Evolutionary conservation across 805 yeast species (phyloP), one percentile per base, ranked within the genome.

Genomic region (Candida caryicola): DNA sequence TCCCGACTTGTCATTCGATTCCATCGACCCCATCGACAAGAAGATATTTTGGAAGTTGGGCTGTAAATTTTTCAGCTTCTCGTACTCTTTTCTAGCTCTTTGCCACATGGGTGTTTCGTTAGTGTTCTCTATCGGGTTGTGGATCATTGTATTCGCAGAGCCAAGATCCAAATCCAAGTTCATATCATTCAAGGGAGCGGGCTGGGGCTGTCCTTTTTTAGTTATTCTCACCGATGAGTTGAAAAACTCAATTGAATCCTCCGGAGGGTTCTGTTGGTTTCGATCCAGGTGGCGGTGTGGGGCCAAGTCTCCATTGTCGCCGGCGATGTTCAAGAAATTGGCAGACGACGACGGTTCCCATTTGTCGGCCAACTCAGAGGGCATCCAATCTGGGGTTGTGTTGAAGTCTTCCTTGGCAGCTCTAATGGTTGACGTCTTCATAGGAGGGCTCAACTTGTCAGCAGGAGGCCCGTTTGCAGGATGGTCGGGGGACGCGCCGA

Each of bases 351-450:
- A 33, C 4, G 48, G 44, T 12, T 42, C 50, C 72, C 73, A 68
- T 37, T 56, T 57, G 5, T 60, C 68, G 19, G 51, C 54, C 37
- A 69, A 57, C 27, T 54, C 70, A 9, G 59, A 41, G 0, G 73
- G 73, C 72, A 69, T 68, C 74, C 73, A 68, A 25, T 58, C 60
- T 0, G 72, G 72, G 3, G 73, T 67, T 9, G 40, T 37, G 18
- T 46, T 35, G 16, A 42, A 41, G 8, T 31, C 40, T n/a, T 36
- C 29, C 4, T 29, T 35, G 4, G 39, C 23, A 5, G 29, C 44
- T 17, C 45, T 41, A 25, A 58, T 34, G 7, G 66, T 58, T 17
- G 63, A 60, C 1, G 64, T 56, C 34, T 50, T 54, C 17, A 58
- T 41, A 9, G 55, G 55, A 1, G 42, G 39, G 4, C 39, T 35